Evolutionary conservation across 2,329 filamentous ascomycete genomes (phyloP).

Genomic region (Penicillium rolfsii): DNA sequence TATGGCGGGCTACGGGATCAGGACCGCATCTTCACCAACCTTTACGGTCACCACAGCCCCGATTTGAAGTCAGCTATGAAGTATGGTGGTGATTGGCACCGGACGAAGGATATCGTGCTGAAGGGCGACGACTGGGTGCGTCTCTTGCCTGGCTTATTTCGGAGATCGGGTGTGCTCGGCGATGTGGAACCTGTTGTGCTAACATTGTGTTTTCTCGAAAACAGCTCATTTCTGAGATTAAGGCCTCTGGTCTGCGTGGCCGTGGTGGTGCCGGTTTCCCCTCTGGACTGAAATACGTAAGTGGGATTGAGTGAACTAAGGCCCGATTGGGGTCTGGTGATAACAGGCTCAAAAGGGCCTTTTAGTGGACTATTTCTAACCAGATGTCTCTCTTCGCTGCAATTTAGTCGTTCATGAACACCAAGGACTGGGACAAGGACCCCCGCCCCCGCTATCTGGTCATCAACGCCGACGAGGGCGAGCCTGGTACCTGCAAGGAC

Average conservation of each 20-base stretch:
- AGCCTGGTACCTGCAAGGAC: conserved; percentile 99
- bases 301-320: conserved; percentile 39
- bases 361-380: conserved; percentile 15
- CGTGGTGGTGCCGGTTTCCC: conserved; percentile 98
- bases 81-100: conserved; percentile 98
- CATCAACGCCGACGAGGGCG: conserved; percentile 97
- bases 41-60: conserved; percentile 89
- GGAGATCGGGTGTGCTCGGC: conserved; percentile 1
- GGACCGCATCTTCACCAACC: conserved; percentile 98
- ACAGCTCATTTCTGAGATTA: conserved; percentile 93
- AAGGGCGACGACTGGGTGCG: conserved; percentile 93
- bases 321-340: background rate
- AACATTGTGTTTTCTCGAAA: conserved; percentile 19
- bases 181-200: conserved; percentile 25
- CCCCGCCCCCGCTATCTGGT: conserved; percentile 93
- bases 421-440: conserved; percentile 99
- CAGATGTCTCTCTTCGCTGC: conserved; percentile 11
- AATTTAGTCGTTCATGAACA: conserved; percentile 96
- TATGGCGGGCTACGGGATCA: conserved; percentile 92
- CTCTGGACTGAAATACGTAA: conserved; percentile 97
- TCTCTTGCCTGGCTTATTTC: conserved; percentile 12
- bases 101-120: conserved; percentile 95
- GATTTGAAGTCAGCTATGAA: conserved; percentile 94
- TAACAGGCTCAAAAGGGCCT: background rate
- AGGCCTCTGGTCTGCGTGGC: conserved; percentile 91